Evolutionary conservation across 2,329 filamentous ascomycete species (phyloP).

Genomic region (Emericellopsis cladophorae): DNA sequence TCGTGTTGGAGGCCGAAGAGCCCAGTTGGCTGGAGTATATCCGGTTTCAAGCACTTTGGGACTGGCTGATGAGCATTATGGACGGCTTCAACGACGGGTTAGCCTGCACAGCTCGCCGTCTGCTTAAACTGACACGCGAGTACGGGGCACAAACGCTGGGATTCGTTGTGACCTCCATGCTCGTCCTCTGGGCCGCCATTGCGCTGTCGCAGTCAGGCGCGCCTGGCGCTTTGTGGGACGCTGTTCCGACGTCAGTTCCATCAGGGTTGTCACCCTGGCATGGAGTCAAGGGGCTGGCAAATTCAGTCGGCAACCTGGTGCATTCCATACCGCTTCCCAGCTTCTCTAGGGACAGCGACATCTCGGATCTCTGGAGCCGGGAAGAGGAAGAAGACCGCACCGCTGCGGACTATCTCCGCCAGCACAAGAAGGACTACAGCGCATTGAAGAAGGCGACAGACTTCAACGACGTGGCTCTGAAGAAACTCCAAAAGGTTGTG

Average conservation of each 20-base stretch:
- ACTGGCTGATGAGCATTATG: too few species aligned
- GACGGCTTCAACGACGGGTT: too few species aligned
- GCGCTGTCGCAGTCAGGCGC: too few species aligned
- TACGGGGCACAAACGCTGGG: too few species aligned
- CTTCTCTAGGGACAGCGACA: conserved; percentile 4
- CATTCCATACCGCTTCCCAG: background rate
- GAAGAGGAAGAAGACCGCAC: conserved; percentile 6
- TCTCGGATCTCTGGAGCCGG: background rate
- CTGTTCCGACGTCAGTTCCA: background rate
- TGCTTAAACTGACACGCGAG: too few species aligned
- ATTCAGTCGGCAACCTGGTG: background rate
- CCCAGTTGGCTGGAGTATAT: too few species aligned
- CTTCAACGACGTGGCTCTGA: conserved; percentile 22
- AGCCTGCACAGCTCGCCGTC: too few species aligned
- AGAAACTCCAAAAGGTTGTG: conserved; percentile 33
- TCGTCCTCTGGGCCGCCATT: too few species aligned
- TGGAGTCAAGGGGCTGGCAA: background rate
- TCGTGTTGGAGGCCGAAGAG: too few species aligned
- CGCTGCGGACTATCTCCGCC: conserved; percentile 10
- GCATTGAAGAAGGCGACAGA: conserved; percentile 5
- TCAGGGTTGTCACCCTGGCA: background rate
- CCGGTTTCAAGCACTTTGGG: too few species aligned
- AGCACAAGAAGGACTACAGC: conserved; percentile 12
- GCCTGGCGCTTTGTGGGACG: background rate
- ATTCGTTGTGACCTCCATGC: too few species aligned